Conservation (phyloP, 495 filamentous ascomycete species). For the Xeromyces bisporus region DNA sequence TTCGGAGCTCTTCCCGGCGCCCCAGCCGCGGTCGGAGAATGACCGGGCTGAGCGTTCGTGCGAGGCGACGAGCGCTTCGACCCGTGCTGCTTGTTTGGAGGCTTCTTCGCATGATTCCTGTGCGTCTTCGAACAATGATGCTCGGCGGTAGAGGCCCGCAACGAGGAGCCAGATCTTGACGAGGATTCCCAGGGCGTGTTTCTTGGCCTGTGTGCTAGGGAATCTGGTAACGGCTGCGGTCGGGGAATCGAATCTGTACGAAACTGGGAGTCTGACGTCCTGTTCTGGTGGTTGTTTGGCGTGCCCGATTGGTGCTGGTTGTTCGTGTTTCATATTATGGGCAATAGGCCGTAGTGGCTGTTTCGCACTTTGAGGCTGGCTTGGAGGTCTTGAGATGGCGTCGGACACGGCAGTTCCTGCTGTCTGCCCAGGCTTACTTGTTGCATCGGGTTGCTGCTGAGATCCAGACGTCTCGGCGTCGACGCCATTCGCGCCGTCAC, state of each 20-base stretch:
- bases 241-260: constrained; percentile 28
- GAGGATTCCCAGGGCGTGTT: constrained; percentile 43
- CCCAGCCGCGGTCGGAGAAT: constrained; percentile 51
- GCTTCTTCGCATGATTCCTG: constrained; percentile 68
- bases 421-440: constrained; percentile 9
- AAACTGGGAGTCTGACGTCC: constrained; percentile 31
- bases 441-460: constrained; percentile 3
- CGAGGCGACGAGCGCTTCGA: constrained; percentile 25
- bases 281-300: constrained; percentile 32
- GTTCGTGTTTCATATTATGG: constrained; percentile 31
- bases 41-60: constrained; percentile 32
- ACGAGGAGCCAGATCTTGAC: constrained; percentile 82
- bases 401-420: constrained; percentile 29
- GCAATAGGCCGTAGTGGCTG: constrained; percentile 30
- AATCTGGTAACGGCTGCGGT: constrained; percentile 23
- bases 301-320: constrained; percentile 30
- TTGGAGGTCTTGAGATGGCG: constrained; percentile 7
- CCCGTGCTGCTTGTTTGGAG: constrained; percentile 39
- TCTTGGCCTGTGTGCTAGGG: constrained; percentile 25
- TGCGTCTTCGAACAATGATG: constrained; percentile 60
- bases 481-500: constrained; percentile 6
- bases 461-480: constrained; percentile 1
- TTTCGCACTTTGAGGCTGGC: constrained; percentile 13
- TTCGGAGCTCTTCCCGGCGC: constrained; percentile 54
- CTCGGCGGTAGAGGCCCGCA: constrained; percentile 68